Base-by-base conservation (phyloP, 106 monocot species). In the Dioscorea alata region DNA sequence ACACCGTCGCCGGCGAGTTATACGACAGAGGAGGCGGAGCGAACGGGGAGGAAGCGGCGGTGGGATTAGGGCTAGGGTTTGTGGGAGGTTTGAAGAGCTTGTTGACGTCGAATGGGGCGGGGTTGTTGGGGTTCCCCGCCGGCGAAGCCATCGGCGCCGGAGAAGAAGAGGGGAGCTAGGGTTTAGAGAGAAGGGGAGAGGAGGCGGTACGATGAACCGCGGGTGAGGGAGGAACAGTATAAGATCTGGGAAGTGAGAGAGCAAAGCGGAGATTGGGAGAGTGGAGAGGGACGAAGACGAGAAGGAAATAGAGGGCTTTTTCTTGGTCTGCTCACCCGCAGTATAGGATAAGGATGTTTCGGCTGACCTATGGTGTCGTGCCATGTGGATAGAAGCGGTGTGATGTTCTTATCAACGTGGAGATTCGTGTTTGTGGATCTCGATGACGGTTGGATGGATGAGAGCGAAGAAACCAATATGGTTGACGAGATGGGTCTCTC, bases 101-200 rank as follows among this genome's bases (percentile, higher is more conserved):
- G 52, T 73, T 53, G 48, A 73, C 50, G 17, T 84, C 84, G 76
- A 81, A 85, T 51, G 81, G 81, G 15, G 63, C 21, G 23, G 59
- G 71, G 35, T 66, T 67, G 79, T 76, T 85, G 54, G 88, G 83
- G 71, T 81, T 93, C 48, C 90, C 80, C 48, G 86, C 57, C 4
- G 82, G 69, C 13, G 84, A 91, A 13, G 87, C 84, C 94, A 94
- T 87, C 32, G 22, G 32, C 33, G 60, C 50, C 4, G 62, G 63
- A n/a, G 59, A 17, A 6, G 7, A 54, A 6, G 13, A 54, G n/a
- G n/a, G 24, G 72, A 48, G 16, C 23, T 19, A 21, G 60, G 13
- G 13, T 13, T 13, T 60, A 17, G n/a, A 13, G 22, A 13, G 4
- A 2, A 1, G 9, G 13, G 60, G 8, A 25, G 21, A 0, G 4